phyloP scores from a whole-genome alignment of 345 rosid species.

The Capsella bursapastoris region DNA sequence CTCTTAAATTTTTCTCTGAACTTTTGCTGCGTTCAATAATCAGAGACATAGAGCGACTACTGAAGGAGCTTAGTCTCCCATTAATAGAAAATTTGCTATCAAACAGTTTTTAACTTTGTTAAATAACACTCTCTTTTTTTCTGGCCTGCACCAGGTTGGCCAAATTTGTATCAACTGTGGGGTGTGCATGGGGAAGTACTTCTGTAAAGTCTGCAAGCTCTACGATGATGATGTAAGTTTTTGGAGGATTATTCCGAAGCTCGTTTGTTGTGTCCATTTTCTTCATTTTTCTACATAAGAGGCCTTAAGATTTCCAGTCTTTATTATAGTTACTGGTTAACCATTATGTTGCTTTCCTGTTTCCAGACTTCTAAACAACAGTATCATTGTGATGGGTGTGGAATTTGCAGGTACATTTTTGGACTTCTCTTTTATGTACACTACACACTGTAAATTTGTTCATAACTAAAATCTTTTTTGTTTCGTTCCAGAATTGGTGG shows the following conservation, averaged over 20 bases:
- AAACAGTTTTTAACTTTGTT: constrained; percentile 4
- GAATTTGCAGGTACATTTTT: constrained; percentile 82
- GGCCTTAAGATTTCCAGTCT: constrained; percentile 14
- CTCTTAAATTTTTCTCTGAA: constrained; percentile 13
- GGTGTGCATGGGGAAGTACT: constrained; percentile 87
- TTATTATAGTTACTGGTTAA: constrained; percentile 18
- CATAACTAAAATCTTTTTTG: constrained; percentile 5
- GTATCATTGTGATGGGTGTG: constrained; percentile 87
- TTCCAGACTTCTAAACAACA: constrained; percentile 78
- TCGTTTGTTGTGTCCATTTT: background rate
- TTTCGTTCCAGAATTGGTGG: constrained; percentile 72
- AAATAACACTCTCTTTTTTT: constrained; percentile 24
- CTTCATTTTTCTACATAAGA: background rate
- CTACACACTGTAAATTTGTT: background rate
- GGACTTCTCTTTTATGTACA: constrained; percentile 6
- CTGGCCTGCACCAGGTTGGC: constrained; percentile 53
- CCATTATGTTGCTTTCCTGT: constrained; percentile 23
- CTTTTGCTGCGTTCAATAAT: background rate
- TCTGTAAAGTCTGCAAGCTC: constrained; percentile 75
- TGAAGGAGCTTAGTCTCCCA: background rate
- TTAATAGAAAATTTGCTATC: background rate
- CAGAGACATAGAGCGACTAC: background rate
- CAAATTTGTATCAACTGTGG: constrained; percentile 78
- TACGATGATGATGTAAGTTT: constrained; percentile 86
- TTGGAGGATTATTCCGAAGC: background rate